A percentile compares a stretch with the other conserved stretches of the same genome.
Evolutionary conservation across 1,284 basidiomycete genomes (phyloP).

Genomic region (Cutaneotrichosporon dermatis): DNA sequence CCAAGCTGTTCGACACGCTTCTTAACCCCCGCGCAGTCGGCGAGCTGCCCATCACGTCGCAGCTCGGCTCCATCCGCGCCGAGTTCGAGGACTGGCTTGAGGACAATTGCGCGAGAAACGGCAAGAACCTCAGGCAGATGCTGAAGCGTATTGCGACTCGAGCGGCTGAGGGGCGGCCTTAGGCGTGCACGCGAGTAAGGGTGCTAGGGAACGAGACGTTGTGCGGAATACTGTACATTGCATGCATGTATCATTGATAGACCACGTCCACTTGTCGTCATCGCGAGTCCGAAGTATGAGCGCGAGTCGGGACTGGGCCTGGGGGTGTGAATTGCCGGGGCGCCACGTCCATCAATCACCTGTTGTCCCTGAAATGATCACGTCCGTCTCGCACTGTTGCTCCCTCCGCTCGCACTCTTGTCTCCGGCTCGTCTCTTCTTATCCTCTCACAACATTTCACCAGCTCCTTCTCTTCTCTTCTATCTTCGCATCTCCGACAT

Average conservation of each 20-base stretch:
- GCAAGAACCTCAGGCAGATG: conserved; percentile 76
- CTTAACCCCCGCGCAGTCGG: conserved; percentile 69
- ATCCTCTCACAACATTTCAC: too few species aligned
- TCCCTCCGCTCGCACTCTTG: too few species aligned
- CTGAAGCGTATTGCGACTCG: conserved; percentile 51
- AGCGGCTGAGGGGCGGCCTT: conserved; percentile 24
- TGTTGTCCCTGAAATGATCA: too few species aligned
- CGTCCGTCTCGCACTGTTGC: too few species aligned
- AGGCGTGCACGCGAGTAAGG: background rate
- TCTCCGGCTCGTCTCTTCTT: too few species aligned
- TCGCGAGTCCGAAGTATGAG: too few species aligned
- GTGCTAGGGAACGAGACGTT: background rate
- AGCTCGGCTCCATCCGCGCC: conserved; percentile 60
- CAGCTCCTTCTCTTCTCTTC: too few species aligned
- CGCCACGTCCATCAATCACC: too few species aligned
- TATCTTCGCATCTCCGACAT: too few species aligned
- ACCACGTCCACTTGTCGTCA: too few species aligned
- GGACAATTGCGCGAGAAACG: conserved; percentile 71
- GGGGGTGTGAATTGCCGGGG: too few species aligned
- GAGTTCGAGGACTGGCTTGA: conserved; percentile 86
- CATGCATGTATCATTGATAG: background rate
- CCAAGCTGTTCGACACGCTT: conserved; percentile 72
- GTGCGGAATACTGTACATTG: background rate
- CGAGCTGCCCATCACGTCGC: conserved; percentile 64
- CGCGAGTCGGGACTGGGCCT: too few species aligned